These are phyloP conservation scores for Silene noctiflora DNA, from an alignment of 179 eudicot species.

Conservation along the genomic window DNA sequence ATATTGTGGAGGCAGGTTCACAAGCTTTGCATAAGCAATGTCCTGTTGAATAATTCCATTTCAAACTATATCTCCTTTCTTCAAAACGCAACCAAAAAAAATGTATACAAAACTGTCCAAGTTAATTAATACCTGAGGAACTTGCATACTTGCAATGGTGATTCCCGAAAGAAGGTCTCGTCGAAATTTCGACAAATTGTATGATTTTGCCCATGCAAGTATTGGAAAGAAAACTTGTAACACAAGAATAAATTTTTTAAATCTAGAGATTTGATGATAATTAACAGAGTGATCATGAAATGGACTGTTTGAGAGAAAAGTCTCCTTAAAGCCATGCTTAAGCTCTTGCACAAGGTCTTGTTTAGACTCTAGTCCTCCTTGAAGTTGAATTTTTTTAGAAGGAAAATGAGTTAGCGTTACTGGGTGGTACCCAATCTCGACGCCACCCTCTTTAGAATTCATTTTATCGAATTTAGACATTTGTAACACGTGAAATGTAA, in stretches of 20 bases:
- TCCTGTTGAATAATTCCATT: constrained; percentile 11
- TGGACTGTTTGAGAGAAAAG: constrained; percentile 18
- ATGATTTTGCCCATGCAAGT: constrained; percentile 20
- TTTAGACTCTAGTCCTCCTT: constrained; percentile 12
- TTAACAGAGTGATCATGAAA: constrained; percentile 7
- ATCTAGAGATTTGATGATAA: neutral
- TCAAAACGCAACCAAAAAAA: no score
- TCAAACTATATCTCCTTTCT: no score
- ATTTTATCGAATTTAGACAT: no score
- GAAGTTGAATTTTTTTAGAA: neutral
- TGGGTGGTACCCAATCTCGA: no score
- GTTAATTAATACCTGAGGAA: constrained; percentile 23
- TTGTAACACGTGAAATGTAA: no score
- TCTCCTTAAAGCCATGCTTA: constrained; percentile 16
- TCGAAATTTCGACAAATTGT: constrained; percentile 19
- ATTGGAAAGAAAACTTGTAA: constrained; percentile 22
- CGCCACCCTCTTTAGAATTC: no score
- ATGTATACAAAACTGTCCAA: neutral
- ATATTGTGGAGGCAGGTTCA: constrained; percentile 21
- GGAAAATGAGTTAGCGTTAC: no score
- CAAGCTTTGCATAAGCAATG: constrained; percentile 27
- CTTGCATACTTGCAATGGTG: constrained; percentile 27
- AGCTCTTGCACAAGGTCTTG: constrained; percentile 22
- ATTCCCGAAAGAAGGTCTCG: constrained; percentile 25
- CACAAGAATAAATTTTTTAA: constrained; percentile 3